Evolutionary conservation across 495 filamentous ascomycete genomes (phyloP).

Genomic region (Penicillium mononematosum): DNA sequence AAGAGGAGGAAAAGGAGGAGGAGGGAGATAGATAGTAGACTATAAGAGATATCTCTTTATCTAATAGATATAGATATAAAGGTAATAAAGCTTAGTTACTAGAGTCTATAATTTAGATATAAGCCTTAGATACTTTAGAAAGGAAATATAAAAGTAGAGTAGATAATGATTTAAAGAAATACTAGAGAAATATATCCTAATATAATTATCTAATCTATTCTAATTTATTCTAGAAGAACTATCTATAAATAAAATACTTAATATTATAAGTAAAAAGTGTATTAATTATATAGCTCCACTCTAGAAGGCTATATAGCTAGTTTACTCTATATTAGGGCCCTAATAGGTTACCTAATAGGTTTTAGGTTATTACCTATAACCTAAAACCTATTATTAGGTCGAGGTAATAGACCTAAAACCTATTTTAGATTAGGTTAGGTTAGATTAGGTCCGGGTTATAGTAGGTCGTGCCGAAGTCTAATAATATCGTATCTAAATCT

Average conservation of each 20-base stretch:
- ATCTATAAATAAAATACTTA: slow-evolving; percentile 3
- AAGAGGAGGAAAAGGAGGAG: background rate
- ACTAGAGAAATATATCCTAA: slow-evolving; percentile 1
- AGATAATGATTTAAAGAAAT: background rate
- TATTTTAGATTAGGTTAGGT: no score
- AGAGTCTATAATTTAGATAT: background rate
- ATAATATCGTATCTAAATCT: no score
- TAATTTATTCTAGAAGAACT: background rate
- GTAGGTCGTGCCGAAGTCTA: no score
- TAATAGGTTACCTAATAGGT: no score
- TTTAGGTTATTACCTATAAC: no score
- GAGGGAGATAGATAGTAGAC: background rate
- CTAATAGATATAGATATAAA: slow-evolving; percentile 4
- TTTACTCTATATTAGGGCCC: no score
- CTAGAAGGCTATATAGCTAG: no score
- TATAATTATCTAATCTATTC: background rate
- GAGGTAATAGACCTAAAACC: no score
- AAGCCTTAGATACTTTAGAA: background rate
- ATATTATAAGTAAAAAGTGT: no score
- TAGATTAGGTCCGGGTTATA: no score
- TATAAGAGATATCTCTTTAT: background rate
- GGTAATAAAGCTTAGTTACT: background rate
- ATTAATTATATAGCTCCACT: no score
- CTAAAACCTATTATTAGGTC: no score
- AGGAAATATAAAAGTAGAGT: background rate